These are phyloP conservation scores for Berberis vulgaris DNA, from an alignment of 164 flowering plant species.

Conservation along the genomic window DNA sequence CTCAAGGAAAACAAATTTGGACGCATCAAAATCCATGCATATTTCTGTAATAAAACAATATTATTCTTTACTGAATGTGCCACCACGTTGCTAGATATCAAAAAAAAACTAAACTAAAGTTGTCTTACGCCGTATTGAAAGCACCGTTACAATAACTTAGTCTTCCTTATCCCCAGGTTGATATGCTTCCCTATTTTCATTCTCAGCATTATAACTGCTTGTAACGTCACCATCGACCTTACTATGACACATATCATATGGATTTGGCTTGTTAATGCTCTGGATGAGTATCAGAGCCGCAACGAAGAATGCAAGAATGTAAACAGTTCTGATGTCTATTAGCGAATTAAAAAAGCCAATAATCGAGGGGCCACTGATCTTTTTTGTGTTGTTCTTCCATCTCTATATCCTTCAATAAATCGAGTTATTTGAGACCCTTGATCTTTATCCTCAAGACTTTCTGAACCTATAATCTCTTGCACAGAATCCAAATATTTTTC, in stretches of 20 bases:
- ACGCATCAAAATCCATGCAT: too few relatives aligned
- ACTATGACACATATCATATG: slow-evolving; percentile 25
- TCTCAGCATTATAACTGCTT: slow-evolving; percentile 22
- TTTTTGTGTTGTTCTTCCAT: slow-evolving; percentile 50
- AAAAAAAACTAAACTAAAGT: too few relatives aligned
- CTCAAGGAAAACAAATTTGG: too few relatives aligned
- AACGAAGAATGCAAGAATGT: slow-evolving; percentile 53
- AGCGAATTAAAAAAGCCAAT: slow-evolving; percentile 55
- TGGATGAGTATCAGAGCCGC: slow-evolving; percentile 45
- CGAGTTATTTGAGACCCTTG: slow-evolving; percentile 57
- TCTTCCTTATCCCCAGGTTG: slow-evolving; percentile 57
- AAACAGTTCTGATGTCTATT: slow-evolving; percentile 37
- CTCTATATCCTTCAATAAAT: slow-evolving; percentile 73
- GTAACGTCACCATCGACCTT: slow-evolving; percentile 14
- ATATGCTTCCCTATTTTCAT: slow-evolving; percentile 21
- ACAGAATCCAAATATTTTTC: slow-evolving; percentile 1
- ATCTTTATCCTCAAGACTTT: slow-evolving; percentile 56
- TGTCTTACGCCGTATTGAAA: too few relatives aligned
- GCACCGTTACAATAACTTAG: slow-evolving; percentile 9
- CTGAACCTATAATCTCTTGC: slow-evolving; percentile 51
- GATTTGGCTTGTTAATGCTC: slow-evolving; percentile 28
- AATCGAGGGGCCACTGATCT: slow-evolving; percentile 49
- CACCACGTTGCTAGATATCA: too few relatives aligned
- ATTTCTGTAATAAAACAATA: too few relatives aligned
- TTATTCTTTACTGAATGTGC: too few relatives aligned